Evolutionary conservation across 768 basidiomycete species (phyloP), one percentile per base, ranked within the genome.

Genomic region (Russula sp.): DNA sequence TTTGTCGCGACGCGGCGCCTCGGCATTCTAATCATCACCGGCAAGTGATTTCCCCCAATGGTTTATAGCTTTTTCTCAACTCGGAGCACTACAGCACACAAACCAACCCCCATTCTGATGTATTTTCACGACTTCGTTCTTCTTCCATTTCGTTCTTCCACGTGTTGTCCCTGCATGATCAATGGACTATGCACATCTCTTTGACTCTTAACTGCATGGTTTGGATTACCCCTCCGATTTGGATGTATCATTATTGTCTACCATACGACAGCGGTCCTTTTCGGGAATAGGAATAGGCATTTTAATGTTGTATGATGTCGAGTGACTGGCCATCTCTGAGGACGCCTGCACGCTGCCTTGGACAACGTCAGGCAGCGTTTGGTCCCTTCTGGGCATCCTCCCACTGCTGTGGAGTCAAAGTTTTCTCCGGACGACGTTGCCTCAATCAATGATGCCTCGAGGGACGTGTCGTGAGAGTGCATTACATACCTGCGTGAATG

Each of bases 401-500:
- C 70, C 83, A 89, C 72, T 90, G 86, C 66, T 80, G 78, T 6
- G 83, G 86, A 4, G 88, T 89, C 61, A 84, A 82, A 0, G 88
- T 85, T 84, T 87, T 89, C 88, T 90, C 65, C 34, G 40, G n/a
- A 39, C 6, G 31, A 27, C 27, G 2, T 31, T 34, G 50, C 10
- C 37, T 64, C 6, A 51, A 49, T 45, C 14, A 5, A 27, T 18
- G 16, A 45, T 51, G 11, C 35, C 3, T 2, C 1, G 40, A 34
- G 2, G 37, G 54, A 34, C 59, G 39, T 35, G 57, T 53, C 27
- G 14, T 35, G 55, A 11, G 10, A 31, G 18, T 9, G 11, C n/a
- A 18, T 40, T 6, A 31, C 75, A 57, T 67, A 91, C 91, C 84
- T 94, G 91, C 14, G 91, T 91, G 74, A 94, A 94, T 5, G 91